Conservation (phyloP, 2,329 filamentous ascomycete species). For the Ophiostoma triangulosporum region DNA sequence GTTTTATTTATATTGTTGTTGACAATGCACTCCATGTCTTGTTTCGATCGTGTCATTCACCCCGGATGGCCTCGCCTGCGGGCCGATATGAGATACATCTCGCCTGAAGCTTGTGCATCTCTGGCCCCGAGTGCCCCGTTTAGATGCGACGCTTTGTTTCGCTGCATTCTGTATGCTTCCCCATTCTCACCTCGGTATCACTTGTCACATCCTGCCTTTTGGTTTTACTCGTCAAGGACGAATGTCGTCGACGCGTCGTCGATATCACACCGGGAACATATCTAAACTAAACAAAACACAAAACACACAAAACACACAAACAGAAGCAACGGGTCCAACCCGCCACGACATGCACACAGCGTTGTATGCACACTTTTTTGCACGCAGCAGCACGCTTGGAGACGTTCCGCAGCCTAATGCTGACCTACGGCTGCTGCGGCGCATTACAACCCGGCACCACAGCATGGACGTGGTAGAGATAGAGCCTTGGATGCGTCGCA, state of each 20-base stretch:
- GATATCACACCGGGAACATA: background rate
- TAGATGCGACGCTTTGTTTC: background rate
- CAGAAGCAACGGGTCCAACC: background rate
- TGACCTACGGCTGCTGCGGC: background rate
- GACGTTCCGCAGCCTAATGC: background rate
- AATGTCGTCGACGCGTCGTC: background rate
- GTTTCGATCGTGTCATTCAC: no score
- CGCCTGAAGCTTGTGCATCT: background rate
- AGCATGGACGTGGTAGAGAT: no score
- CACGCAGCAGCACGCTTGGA: background rate
- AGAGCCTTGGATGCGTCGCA: background rate
- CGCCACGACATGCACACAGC: background rate
- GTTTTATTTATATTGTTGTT: no score
- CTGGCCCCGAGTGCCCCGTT: background rate
- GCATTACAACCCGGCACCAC: background rate
- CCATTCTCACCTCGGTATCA: background rate
- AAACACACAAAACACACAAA: background rate
- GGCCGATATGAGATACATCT: background rate
- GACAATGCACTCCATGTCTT: no score
- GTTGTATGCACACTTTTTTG: background rate
- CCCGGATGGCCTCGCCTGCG: background rate
- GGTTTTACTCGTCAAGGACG: background rate
- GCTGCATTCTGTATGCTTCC: background rate
- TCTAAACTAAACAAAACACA: background rate
- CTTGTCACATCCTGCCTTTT: background rate